A percentile compares a stretch with the other conserved stretches of the same genome.
Evolutionary conservation across 2,329 filamentous ascomycete genomes (phyloP).

Genomic region (Colletotrichum somersetense): DNA sequence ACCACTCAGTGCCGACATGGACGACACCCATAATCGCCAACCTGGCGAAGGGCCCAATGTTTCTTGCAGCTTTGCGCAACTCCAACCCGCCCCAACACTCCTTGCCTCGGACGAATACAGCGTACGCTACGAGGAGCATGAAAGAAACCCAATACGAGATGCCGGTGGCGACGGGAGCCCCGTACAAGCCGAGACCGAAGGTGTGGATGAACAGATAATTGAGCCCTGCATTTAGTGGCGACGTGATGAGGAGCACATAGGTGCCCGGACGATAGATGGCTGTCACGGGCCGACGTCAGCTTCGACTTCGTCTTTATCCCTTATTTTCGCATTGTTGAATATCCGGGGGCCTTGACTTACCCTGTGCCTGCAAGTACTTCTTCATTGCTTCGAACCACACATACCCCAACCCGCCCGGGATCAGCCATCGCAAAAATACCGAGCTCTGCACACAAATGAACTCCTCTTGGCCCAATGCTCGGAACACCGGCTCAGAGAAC

Average conservation of each 20-base stretch:
- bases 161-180: slow-evolving; percentile 84
- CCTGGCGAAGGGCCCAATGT: slow-evolving; percentile 77
- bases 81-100: slow-evolving; percentile 84
- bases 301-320: slow-evolving; percentile 11
- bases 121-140: slow-evolving; percentile 78
- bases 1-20: slow-evolving; percentile 93
- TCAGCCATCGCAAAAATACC: slow-evolving; percentile 78
- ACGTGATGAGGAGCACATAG: slow-evolving; percentile 85
- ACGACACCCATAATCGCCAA: slow-evolving; percentile 82
- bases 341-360: slow-evolving; percentile 59
- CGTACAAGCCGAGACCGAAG: slow-evolving; percentile 78
- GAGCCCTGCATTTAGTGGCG: slow-evolving; percentile 82
- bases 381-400: slow-evolving; percentile 90
- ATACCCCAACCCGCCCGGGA: slow-evolving; percentile 86
- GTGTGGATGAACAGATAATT: slow-evolving; percentile 86
- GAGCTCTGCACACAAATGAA: slow-evolving; percentile 81
- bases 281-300: slow-evolving; percentile 9
- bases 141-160: slow-evolving; percentile 91
- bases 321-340: slow-evolving; percentile 20
- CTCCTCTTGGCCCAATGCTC: slow-evolving; percentile 80
- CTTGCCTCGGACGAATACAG: slow-evolving; percentile 76
- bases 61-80: slow-evolving; percentile 72
- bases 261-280: slow-evolving; percentile 83
- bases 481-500: slow-evolving; percentile 80
- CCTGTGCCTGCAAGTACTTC: slow-evolving; percentile 89